Evolutionary conservation across 2,329 filamentous ascomycete species (phyloP).

Genomic region (Stachybotrys chartarum): DNA sequence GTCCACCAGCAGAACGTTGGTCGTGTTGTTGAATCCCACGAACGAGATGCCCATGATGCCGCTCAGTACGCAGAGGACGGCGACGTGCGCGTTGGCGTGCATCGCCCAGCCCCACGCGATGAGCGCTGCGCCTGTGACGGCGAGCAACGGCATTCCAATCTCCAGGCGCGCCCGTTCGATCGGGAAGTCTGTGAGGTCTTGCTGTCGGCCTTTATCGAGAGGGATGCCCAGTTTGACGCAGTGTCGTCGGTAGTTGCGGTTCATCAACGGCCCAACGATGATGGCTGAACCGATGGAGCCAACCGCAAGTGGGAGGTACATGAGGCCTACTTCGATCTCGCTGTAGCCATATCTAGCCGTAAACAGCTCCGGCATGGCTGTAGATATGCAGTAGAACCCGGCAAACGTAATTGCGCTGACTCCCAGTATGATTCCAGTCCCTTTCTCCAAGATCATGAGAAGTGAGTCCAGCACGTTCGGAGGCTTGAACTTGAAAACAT

Average conservation of each 20-base stretch:
- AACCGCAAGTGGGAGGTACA: slow-evolving; percentile 43
- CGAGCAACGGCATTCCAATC: slow-evolving; percentile 41
- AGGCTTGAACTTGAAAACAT: slow-evolving; percentile 25
- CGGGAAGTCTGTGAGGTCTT: slow-evolving; percentile 40
- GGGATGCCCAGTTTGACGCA: slow-evolving; percentile 44
- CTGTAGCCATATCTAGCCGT: slow-evolving; percentile 49
- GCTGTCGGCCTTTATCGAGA: slow-evolving; percentile 44
- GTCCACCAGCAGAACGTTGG: slow-evolving; percentile 47
- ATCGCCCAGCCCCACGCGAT: slow-evolving; percentile 47
- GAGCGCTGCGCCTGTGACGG: slow-evolving; percentile 38
- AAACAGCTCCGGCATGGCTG: slow-evolving; percentile 37
- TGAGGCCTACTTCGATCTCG: slow-evolving; percentile 46
- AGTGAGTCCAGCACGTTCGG: slow-evolving; percentile 35
- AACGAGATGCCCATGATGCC: slow-evolving; percentile 40
- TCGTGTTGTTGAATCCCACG: slow-evolving; percentile 47
- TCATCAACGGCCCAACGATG: slow-evolving; percentile 48
- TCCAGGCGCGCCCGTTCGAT: slow-evolving; percentile 45
- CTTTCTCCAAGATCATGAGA: slow-evolving; percentile 31
- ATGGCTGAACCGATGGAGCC: slow-evolving; percentile 41
- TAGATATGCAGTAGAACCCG: slow-evolving; percentile 40
- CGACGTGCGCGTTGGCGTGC: slow-evolving; percentile 31
- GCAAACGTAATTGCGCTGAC: slow-evolving; percentile 39
- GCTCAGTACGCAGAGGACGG: slow-evolving; percentile 38
- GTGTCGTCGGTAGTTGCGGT: slow-evolving; percentile 61
- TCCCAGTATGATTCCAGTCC: slow-evolving; percentile 35